Conservation (phyloP, 495 filamentous ascomycete species). For the Neurospora sublineolata region DNA sequence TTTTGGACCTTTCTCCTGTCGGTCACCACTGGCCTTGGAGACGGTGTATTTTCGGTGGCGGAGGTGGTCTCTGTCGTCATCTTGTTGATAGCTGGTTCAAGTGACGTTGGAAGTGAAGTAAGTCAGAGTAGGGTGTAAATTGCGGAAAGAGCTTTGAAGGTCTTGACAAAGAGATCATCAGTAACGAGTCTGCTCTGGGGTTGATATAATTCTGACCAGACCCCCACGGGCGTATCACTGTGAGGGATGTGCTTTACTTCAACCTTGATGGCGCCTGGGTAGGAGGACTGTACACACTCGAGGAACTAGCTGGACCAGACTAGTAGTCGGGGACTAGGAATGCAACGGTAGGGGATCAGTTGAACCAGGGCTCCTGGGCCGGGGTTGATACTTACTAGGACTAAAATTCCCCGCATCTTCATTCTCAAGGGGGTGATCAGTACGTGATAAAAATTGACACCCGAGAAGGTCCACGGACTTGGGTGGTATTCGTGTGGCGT, state of each 20-base stretch:
- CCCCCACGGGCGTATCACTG: background rate
- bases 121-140: background rate
- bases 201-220: background rate
- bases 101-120: background rate
- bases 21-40: background rate
- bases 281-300: background rate
- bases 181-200: background rate
- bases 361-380: background rate
- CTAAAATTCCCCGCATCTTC: background rate
- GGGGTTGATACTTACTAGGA: background rate
- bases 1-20: slow-evolving; percentile 3
- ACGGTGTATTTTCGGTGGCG: background rate
- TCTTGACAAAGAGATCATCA: background rate
- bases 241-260: background rate
- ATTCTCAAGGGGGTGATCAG: background rate
- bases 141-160: background rate
- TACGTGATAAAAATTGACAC: background rate
- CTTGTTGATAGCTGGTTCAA: background rate
- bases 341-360: background rate
- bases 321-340: background rate
- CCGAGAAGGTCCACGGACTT: background rate
- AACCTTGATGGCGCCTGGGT: background rate
- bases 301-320: background rate
- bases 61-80: background rate
- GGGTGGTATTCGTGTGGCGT: background rate